Base-by-base conservation (phyloP, 495 filamentous ascomycete species). In the Penicillium subrubescens region DNA sequence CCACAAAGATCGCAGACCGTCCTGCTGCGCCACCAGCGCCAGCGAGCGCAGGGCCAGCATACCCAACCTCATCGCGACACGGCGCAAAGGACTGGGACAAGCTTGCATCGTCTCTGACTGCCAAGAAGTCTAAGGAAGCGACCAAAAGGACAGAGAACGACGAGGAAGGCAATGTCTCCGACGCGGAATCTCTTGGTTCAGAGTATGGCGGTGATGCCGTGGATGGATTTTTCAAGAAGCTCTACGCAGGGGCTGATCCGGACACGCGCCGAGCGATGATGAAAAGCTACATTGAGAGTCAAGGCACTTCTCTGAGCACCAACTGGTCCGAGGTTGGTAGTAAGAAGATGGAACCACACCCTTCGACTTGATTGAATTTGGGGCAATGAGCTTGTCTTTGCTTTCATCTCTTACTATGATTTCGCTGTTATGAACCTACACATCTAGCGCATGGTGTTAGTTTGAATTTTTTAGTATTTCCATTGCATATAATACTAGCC, bases 81-180 rank as follows among this genome's bases (percentile, higher is more conserved):
- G 95, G 94, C 6, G 85, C 90, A 3, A 97, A 97, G 80, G 83
- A 99, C 73, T 98, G 95, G 95, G 96, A 99, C 68, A 91, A 92
- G 65, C 52, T 97, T 5, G 88, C 83, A 2, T 74, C 79, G 7
- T 82, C 86, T 0, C 77, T 90, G 12, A 83, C 83, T 1, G 77
- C 75, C 34, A 84, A 83, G 70, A 77, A 78, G 10, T 68, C 73
- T 60, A 71, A 75, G 41, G 58, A 57, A 1, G 64, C 63, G 12
- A 62, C 62, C 15, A 69, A 68, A 2, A 33, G 48, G 27, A 65
- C 69, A 21, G 70, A 70, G 19, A 59, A 19, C 3, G 70, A 73
- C 6, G 75, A 66, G 5, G 66, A 69, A 10, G 78, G 67, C 43
- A 77, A 68, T 12, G 73, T 76, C 0, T 79, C 75, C 5, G 82